Base-by-base conservation (phyloP, 1,139 yeast genomes). In the Magnusiomyces sp. region DNA sequence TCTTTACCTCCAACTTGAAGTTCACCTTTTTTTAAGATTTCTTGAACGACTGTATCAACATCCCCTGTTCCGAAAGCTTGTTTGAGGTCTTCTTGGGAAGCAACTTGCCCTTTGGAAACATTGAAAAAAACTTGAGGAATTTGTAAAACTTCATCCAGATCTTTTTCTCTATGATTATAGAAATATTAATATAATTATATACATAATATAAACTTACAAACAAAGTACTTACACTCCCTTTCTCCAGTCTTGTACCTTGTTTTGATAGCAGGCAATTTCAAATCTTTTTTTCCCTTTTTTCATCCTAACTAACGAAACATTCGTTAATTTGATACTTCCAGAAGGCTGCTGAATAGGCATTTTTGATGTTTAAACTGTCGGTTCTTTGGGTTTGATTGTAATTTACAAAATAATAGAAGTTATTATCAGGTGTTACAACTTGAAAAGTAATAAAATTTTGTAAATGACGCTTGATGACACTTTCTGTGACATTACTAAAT, bases 191-290 rank as follows among this genome's bases (percentile, higher is more conserved):
- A 40, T 9, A 13, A 11, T 6, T 39, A 11, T 40, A 5, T 14
- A 17, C 17, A 38, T 11, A 42, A 14, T 5, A 31, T 17, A 20
- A 39, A 19, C 4, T 17, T 29, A 27, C 2, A 27, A 5, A 10
- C n/a, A 11, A 5, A 27, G 13, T 6, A 62, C 73, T 52, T 61
- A 75, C 69, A 81, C 83, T 64, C 83, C 89, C 64, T 78, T 77
- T 59, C 97, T 74, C 82, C 92, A 92, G 67, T 92, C 98, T 63
- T 90, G 97, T 11, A 92, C 97, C 63, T 94, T 92, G 62, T 92
- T 92, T 62, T 88, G 97, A 66, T 92, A 92, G 64, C 98, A 92
- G 0, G 97, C 98, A 45, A 94, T 78, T 67, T 92, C 98, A 62
- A 89, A 92, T 56, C 97, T 72, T 67, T 87, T 86, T 63, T 87